Base-by-base conservation (phyloP, 345 rosid genomes). In the Salix udensis region DNA sequence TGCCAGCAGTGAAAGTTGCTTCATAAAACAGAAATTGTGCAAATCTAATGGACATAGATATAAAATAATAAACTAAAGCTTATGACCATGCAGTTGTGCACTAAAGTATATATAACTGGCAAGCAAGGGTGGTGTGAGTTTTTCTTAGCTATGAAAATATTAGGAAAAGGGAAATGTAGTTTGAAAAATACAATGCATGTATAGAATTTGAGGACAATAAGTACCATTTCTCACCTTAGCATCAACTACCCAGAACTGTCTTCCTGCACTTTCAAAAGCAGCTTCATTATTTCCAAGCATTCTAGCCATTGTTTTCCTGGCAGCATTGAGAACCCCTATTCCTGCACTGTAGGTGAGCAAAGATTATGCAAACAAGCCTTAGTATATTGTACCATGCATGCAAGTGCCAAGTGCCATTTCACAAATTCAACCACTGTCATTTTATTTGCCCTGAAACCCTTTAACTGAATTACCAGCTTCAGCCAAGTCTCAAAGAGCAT, bases 201-300 rank as follows among this genome's bases (percentile, higher is more conserved):
- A 10, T 40, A 12, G 34, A 76, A 16, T 70, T 42, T 18, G 61
- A 67, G 28, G 68, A 48, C 37, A 65, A 42, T 1, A 34, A 23
- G 34, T 28, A 31, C 39, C 62, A 72, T 44, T 15, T 76, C 83
- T 67, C 78, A 93, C 98, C 88, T 93, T 79, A 64, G 98, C 98
- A 88, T 95, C 98, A 78, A 93, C 97, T 65, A 93, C 93, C 98
- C 98, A 95, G 79, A 95, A 95, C 78, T 95, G 98, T 82, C 97
- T 91, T 74, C 87, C 85, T 39, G 98, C 94, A 87, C 97, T 89
- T 58, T 88, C 96, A 88, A 93, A 93, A 23, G 98, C 98, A 74
- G 85, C 75, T 84, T 86, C 89, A 78, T 76, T 95, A 82, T 95
- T 89, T 74, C 98, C 98, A 83, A 93, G 82, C 98, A 93, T 91